Evolutionary conservation across 2,329 filamentous ascomycete species (phyloP).

Genomic region (Thielaviopsis euricoi): DNA sequence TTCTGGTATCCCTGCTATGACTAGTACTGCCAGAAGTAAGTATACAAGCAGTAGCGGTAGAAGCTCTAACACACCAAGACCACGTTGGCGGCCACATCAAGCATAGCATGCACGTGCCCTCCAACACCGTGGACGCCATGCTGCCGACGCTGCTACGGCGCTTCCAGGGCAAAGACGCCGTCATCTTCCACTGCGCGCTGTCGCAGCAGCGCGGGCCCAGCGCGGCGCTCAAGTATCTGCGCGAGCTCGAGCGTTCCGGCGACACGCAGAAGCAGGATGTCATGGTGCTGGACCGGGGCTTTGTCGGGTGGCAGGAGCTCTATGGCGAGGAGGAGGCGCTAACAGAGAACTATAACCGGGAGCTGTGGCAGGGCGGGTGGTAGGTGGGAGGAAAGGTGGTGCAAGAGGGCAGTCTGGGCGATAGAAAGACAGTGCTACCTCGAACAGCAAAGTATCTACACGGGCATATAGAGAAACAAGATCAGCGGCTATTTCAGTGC

Average conservation of each 20-base stretch:
- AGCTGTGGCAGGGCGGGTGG: conserved; percentile 46
- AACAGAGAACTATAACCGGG: conserved; percentile 70
- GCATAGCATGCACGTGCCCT: conserved; percentile 60
- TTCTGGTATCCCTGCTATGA: too few species aligned
- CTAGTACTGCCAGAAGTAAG: neutral
- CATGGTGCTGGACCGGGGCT: conserved; percentile 68
- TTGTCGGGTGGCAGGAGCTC: conserved; percentile 74
- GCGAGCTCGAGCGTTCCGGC: conserved; percentile 17
- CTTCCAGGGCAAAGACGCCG: conserved; percentile 59
- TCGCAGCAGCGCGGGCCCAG: conserved; percentile 80
- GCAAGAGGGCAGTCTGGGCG: neutral
- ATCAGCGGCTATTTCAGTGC: too few species aligned
- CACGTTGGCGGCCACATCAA: conserved; percentile 82
- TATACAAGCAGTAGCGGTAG: neutral
- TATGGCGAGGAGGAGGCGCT: conserved; percentile 63
- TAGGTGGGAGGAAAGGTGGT: neutral
- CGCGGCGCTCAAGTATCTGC: conserved; percentile 65
- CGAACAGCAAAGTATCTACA: too few species aligned
- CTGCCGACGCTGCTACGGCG: conserved; percentile 71
- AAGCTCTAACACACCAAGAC: conserved; percentile 34
- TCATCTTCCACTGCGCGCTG: conserved; percentile 88
- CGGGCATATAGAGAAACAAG: too few species aligned
- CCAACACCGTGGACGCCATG: conserved; percentile 51
- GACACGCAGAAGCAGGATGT: conserved; percentile 46
- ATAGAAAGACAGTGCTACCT: too few species aligned